Evolutionary conservation across 1,139 yeast species (phyloP), one percentile per base, ranked within the genome.

Genomic region (Maudiozyma humilis): DNA sequence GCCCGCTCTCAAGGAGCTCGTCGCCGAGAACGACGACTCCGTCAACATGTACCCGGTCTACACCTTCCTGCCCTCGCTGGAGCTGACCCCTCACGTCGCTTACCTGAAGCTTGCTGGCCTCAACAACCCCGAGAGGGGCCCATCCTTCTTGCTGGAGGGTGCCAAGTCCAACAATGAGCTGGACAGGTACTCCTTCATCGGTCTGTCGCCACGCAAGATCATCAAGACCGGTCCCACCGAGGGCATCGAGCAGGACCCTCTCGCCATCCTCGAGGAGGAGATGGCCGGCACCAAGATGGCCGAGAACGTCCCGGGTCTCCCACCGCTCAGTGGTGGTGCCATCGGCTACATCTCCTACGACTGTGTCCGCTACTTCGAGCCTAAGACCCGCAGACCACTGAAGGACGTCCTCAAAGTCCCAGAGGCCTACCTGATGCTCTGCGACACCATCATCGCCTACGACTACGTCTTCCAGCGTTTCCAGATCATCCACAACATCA

Each of bases 281-380:
- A 70, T 91, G 67, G 62, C 69, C 10, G 65, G 70, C 38, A 78
- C 74, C 57, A 74, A 73, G 45, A 88, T 85, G 57, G 87, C 91
- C 0, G 77, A 76, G 49, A 61, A 62, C 38, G 67, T 82, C 36
- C 93, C 93, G 0, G 93, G 94, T 33, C 68, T 84, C 46, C 96
- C 96, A 8, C 76, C 76, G 50, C 71, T 89, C 46, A 80, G 91
- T 56, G 98, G 99, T 44, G 99, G 98, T 51, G 97, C 97, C 8
- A 75, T 91, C 42, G 98, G 98, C 0, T 91, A 88, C 60, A 79
- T 91, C 40, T 86, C 96, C 0, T 91, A 91, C 59, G 99, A 93
- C 64, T 91, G 99, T 69, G 83, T 91, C 59, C 84, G 87, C 59
- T 91, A 91, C 65, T 91, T 91, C 57, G 98, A 91, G 66, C 98